Conservation (phyloP, 169 alveolate genomes). For the Theileria orientalis region DNA sequence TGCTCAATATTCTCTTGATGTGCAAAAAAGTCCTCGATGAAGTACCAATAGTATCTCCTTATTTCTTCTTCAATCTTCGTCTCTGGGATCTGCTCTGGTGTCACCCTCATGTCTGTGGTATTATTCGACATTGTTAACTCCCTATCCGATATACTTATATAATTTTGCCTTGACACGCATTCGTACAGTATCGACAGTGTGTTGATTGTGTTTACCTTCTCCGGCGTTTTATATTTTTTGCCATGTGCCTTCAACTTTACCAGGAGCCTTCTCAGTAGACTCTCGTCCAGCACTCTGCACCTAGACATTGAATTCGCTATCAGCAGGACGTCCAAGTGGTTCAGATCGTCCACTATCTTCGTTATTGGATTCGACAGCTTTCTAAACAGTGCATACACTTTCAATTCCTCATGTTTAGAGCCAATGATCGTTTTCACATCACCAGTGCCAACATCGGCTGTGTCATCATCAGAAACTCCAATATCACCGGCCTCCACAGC, state of each 20-base stretch:
- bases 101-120: not conserved
- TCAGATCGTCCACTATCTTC: constrained; percentile 2
- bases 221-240: not conserved
- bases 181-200: not conserved
- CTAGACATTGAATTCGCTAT: constrained; percentile 27
- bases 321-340: constrained; percentile 34
- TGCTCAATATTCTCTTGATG: not conserved
- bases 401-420: not conserved
- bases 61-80: not conserved
- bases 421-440: not conserved
- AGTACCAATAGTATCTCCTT: not conserved
- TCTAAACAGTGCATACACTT: not conserved
- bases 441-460: not conserved
- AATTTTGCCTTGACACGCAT: too few species aligned
- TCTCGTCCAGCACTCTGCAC: constrained; percentile 1
- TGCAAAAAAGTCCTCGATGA: not conserved
- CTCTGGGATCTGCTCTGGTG: not conserved
- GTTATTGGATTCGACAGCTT: not conserved
- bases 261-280: not conserved
- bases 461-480: not conserved
- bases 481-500: not conserved
- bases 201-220: not conserved
- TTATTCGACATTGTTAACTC: too few species aligned
- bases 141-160: not conserved
- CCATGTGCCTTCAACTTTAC: not conserved